These are phyloP conservation scores for Trichoderma koningiopsis DNA, from an alignment of 2,329 filamentous ascomycete species.

Conservation along the genomic window DNA sequence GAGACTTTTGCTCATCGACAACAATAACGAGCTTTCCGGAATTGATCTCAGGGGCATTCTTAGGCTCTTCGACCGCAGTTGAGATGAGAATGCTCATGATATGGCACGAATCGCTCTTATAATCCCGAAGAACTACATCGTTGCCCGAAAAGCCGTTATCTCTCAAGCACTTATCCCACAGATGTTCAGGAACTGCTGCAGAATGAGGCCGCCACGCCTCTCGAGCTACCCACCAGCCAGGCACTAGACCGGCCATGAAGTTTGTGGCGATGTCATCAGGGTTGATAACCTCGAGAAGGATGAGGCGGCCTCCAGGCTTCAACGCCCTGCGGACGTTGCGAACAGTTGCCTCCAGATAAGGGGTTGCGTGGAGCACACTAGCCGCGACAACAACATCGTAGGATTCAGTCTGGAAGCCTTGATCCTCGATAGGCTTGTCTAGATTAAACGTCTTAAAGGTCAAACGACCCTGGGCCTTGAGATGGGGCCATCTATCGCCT, in stretches of 20 bases:
- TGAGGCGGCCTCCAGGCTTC: slow-evolving; percentile 8
- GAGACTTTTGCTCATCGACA: slow-evolving; percentile 15
- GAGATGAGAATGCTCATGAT: slow-evolving; percentile 8
- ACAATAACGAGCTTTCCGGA: no score
- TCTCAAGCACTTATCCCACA: slow-evolving; percentile 4
- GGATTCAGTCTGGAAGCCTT: slow-evolving; percentile 36
- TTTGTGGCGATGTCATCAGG: not conserved
- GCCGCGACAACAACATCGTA: slow-evolving; percentile 47
- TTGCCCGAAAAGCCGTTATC: slow-evolving; percentile 6
- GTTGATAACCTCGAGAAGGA: not conserved
- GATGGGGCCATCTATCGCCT: slow-evolving; percentile 22
- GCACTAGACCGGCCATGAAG: slow-evolving; percentile 11
- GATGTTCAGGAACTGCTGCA: not conserved
- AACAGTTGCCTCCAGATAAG: not conserved
- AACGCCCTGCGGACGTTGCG: not conserved
- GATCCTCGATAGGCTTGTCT: slow-evolving; percentile 32
- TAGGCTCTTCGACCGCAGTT: slow-evolving; percentile 6
- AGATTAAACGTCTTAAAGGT: slow-evolving; percentile 33
- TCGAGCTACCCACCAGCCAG: slow-evolving; percentile 9
- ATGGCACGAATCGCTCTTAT: slow-evolving; percentile 2
- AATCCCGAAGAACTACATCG: slow-evolving; percentile 10
- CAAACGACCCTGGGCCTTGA: slow-evolving; percentile 8
- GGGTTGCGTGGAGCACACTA: slow-evolving; percentile 6
- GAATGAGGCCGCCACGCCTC: slow-evolving; percentile 12
- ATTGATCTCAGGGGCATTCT: not conserved